Conservation (phyloP, 2,329 filamentous ascomycete genomes). For the Ophiostoma tasmaniense region DNA sequence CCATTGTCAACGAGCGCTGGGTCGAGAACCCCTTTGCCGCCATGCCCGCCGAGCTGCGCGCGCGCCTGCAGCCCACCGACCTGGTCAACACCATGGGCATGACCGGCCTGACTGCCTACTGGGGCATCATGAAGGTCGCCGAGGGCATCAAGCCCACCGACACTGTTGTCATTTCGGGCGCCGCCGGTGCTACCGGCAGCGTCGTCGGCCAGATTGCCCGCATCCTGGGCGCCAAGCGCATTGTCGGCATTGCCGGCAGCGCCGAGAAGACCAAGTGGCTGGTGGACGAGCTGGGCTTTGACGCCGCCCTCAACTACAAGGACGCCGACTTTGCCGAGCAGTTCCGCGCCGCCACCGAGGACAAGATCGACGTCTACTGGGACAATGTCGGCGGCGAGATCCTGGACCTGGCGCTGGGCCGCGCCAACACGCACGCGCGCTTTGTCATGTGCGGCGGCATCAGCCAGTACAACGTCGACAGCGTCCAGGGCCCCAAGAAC, state of each 20-base stretch:
- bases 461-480: constrained; percentile 56
- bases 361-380: constrained; percentile 59
- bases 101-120: constrained; percentile 59
- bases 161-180: constrained; percentile 58
- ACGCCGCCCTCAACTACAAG: constrained; percentile 63
- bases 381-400: constrained; percentile 68
- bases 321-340: constrained; percentile 49
- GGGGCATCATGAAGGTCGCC: constrained; percentile 54
- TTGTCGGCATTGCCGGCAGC: constrained; percentile 48
- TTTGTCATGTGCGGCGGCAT: constrained; percentile 67
- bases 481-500: constrained; percentile 45
- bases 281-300: constrained; percentile 55
- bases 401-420: constrained; percentile 53
- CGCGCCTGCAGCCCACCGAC: constrained; percentile 34
- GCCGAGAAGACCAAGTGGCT: constrained; percentile 55
- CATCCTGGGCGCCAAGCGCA: constrained; percentile 44
- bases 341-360: constrained; percentile 49
- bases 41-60: constrained; percentile 12
- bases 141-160: constrained; percentile 43
- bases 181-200: constrained; percentile 58
- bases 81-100: constrained; percentile 45
- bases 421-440: constrained; percentile 54
- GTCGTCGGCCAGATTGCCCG: constrained; percentile 60
- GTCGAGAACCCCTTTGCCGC: constrained; percentile 19
- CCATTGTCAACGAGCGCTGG: constrained; percentile 37